Evolutionary conservation across 2,329 filamentous ascomycete genomes (phyloP).

Genomic region (Aspergillaceae sp.): DNA sequence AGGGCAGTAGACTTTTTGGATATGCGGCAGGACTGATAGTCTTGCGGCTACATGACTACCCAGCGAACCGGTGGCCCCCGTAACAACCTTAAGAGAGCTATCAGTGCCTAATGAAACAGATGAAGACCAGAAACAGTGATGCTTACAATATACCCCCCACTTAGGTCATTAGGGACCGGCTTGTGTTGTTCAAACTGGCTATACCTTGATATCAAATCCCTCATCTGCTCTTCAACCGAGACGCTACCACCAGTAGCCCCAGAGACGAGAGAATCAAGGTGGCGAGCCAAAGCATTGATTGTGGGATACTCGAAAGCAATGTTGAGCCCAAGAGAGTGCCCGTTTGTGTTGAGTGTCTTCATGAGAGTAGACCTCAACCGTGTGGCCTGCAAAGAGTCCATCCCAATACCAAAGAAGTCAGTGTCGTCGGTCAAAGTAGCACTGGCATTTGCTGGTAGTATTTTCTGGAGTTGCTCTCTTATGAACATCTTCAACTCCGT

Average conservation of each 20-base stretch:
- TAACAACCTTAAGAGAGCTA: slow-evolving; percentile 37
- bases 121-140: too few species aligned
- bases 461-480: slow-evolving; percentile 18
- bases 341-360: slow-evolving; percentile 42
- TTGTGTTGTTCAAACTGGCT: slow-evolving; percentile 21
- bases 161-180: slow-evolving; percentile 11
- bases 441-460: slow-evolving; percentile 14
- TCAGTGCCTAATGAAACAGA: background rate
- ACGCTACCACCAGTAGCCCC: slow-evolving; percentile 22
- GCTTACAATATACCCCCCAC: slow-evolving; percentile 18
- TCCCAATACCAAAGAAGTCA: slow-evolving; percentile 51
- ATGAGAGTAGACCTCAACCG: slow-evolving; percentile 46
- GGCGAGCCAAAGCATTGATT: slow-evolving; percentile 37
- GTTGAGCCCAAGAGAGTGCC: slow-evolving; percentile 45
- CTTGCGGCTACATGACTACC: slow-evolving; percentile 50
- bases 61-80: slow-evolving; percentile 58
- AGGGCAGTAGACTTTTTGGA: slow-evolving; percentile 48
- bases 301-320: slow-evolving; percentile 52
- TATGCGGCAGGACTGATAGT: slow-evolving; percentile 26
- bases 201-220: slow-evolving; percentile 41
- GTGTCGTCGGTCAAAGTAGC: slow-evolving; percentile 28
- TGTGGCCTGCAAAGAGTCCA: slow-evolving; percentile 53
- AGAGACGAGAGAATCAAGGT: slow-evolving; percentile 35
- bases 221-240: slow-evolving; percentile 38
- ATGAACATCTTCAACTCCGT: slow-evolving; percentile 29